Conservation (phyloP, 2,329 filamentous ascomycete genomes). For the Aschersonia sp. region DNA sequence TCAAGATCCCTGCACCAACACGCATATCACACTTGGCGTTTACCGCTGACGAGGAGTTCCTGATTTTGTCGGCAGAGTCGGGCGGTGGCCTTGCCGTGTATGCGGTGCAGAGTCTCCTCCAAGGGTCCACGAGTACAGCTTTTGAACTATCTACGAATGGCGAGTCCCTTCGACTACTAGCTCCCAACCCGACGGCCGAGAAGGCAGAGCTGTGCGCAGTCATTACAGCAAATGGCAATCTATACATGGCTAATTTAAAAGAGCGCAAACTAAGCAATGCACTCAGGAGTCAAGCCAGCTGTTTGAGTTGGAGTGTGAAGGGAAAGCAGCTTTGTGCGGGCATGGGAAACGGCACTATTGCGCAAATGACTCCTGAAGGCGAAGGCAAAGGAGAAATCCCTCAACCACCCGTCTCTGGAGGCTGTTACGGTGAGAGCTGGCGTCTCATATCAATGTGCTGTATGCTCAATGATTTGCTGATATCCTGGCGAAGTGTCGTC, state of each 20-base stretch:
- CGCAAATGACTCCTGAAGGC: constrained; percentile 75
- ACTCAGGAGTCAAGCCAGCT: constrained; percentile 64
- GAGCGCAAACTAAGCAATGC: constrained; percentile 46
- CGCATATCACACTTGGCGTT: constrained; percentile 83
- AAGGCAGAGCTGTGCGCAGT: constrained; percentile 65
- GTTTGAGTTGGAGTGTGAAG: constrained; percentile 79
- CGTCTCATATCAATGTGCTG: neutral
- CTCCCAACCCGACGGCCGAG: constrained; percentile 67
- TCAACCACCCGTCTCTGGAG: constrained; percentile 51
- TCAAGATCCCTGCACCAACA: constrained; percentile 56
- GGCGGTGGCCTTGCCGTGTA: constrained; percentile 78
- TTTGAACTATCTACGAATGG: constrained; percentile 69
- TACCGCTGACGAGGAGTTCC: constrained; percentile 72
- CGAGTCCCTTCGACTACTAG: constrained; percentile 56
- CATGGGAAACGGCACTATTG: constrained; percentile 62
- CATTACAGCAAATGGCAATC: constrained; percentile 65
- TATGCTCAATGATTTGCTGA: constrained; percentile 1
- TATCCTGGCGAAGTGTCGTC: constrained; percentile 46
- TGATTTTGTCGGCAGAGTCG: constrained; percentile 70
- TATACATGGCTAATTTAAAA: constrained; percentile 72
- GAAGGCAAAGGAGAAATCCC: constrained; percentile 66
- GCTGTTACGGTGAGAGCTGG: constrained; percentile 40
- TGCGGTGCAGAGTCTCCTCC: constrained; percentile 52
- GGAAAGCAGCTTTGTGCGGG: constrained; percentile 90
- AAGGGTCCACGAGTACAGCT: constrained; percentile 50